Conservation (phyloP, 495 filamentous ascomycete genomes). For the Lophium mytilinum region DNA sequence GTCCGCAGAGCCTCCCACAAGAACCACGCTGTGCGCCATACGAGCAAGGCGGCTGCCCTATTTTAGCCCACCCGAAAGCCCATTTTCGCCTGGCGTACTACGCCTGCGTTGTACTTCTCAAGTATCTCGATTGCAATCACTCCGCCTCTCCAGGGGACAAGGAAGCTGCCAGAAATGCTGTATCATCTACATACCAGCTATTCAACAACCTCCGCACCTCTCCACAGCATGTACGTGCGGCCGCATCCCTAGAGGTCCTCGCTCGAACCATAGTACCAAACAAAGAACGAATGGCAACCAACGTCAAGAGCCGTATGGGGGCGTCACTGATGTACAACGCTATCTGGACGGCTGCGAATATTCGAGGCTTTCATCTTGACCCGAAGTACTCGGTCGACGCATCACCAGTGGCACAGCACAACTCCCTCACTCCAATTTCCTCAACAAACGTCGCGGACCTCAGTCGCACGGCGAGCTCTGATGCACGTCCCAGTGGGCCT, state of each 20-base stretch:
- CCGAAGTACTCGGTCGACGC: neutral
- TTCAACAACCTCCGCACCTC: conserved; percentile 4
- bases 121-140: conserved; percentile 10
- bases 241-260: conserved; percentile 1
- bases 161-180: conserved; percentile 10
- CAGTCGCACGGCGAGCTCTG: neutral
- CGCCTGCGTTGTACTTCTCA: conserved; percentile 8
- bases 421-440: neutral
- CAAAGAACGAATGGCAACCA: neutral
- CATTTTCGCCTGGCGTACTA: conserved; percentile 6
- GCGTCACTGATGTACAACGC: conserved; percentile 3
- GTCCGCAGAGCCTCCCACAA: neutral
- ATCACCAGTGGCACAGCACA: neutral
- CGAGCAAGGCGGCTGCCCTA: neutral
- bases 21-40: neutral
- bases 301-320: neutral
- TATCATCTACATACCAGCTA: conserved; percentile 4
- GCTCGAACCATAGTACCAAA: neutral
- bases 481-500: neutral
- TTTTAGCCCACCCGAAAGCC: conserved; percentile 8
- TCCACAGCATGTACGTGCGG: conserved; percentile 3
- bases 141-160: neutral
- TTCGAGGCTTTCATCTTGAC: neutral
- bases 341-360: neutral
- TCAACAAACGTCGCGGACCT: neutral